A percentile compares a stretch with the other conserved stretches of the same genome.
phyloP scores from a whole-genome alignment of 768 basidiomycete species.

The Tremella mesenterica region DNA sequence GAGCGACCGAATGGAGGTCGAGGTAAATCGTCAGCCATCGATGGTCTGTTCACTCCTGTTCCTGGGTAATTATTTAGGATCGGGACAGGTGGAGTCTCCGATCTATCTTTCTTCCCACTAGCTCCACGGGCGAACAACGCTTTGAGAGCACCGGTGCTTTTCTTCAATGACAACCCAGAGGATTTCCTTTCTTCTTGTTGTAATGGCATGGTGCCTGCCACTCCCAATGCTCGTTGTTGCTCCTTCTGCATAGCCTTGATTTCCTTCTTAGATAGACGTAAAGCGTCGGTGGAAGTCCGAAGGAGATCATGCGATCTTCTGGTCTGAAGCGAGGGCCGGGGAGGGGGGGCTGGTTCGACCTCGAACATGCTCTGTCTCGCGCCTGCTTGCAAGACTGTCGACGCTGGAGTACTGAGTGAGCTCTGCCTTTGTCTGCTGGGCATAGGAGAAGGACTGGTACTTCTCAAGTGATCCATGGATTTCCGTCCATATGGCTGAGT shows the following conservation, averaged over 20 bases:
- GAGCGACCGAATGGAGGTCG: conserved; percentile 12
- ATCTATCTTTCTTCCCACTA: conserved; percentile 28
- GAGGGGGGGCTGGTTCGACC: background rate
- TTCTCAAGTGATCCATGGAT: conserved; percentile 29
- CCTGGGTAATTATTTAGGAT: conserved; percentile 8
- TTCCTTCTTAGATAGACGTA: conserved; percentile 16
- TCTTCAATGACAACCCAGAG: conserved; percentile 33
- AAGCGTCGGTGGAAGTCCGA: conserved; percentile 9
- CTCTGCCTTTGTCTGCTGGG: conserved; percentile 8
- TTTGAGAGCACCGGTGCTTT: conserved; percentile 38
- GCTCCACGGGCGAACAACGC: conserved; percentile 33
- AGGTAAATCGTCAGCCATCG: conserved; percentile 4
- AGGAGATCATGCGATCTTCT: conserved; percentile 27
- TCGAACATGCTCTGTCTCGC: conserved; percentile 5
- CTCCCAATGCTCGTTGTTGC: conserved; percentile 15
- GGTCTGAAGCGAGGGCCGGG: conserved; percentile 14
- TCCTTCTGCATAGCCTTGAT: conserved; percentile 18
- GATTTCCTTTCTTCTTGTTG: conserved; percentile 21
- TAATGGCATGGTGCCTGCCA: conserved; percentile 8
- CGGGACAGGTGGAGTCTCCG: conserved; percentile 16
- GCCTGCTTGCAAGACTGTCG: conserved; percentile 7
- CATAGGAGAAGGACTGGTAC: conserved; percentile 12
- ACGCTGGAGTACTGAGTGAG: conserved; percentile 25
- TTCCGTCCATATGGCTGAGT: conserved; percentile 3
- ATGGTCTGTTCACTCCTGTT: conserved; percentile 1